Evolutionary conservation across 768 basidiomycete species (phyloP), one percentile per base, ranked within the genome.

Genomic region (Suillus alpinus): DNA sequence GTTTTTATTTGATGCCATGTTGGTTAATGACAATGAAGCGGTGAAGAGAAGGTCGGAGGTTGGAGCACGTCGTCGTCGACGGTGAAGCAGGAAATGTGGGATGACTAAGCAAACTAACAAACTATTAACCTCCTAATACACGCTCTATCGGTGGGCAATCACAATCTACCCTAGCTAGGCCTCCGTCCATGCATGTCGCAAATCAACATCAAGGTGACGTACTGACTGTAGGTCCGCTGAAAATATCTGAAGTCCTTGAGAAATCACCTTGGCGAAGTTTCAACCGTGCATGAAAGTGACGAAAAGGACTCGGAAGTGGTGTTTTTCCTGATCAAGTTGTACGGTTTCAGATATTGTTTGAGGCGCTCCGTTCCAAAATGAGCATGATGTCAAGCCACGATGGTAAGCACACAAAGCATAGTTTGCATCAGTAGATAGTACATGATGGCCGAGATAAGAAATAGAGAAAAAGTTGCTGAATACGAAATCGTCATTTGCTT

Each of bases 1-100:
- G 72, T 92, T 92, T 69, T 88, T 89, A 60, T 77, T 78, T 1
- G 80, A 68, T 29, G 79, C 77, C 80, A 83, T 81, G 36, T 20
- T 67, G 18, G 44, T 44, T 7, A 41, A n/a, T n/a, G 16, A 59
- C 36, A 26, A 26, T 4, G 6, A 20, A 51, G 12, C 6, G 31
- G 10, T 14, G 16, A 52, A 20, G 18, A 47, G n/a, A 52, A 51
- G 31, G 31, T 18, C 7, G 12, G 32, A 51, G 31, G 31, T 18
- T 13, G n/a, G 32, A 13, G 34, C 51, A 36, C 51, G 51, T 52
- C 34, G 50, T 51, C 7, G 51, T 34, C 13, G 34, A 43, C n/a
- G 50, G 16, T 18, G 43, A 57, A 26, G 32, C 36, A 57, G 40
- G 46, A 57, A 41, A 53, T 31, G 56, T 8, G 8, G 6, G 49